Conservation (phyloP, 371 early-diverging fungal species). For the Zopfochytrium polystomum region DNA sequence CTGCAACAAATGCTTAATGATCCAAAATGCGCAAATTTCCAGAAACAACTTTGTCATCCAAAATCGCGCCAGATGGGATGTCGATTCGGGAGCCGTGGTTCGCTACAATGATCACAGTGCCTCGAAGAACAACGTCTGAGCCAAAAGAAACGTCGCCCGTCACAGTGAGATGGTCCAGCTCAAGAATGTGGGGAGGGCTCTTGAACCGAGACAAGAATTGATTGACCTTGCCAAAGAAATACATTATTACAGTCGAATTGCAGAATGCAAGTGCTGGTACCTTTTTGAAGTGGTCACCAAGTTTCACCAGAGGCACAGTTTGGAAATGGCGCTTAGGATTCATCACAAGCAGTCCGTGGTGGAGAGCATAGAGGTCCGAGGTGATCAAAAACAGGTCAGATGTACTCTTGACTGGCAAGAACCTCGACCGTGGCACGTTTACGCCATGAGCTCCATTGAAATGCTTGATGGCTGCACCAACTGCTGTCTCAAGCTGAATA, state of each 20-base stretch:
- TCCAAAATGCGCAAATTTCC: constrained; percentile 87
- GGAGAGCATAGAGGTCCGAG: constrained; percentile 89
- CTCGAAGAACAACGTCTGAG: constrained; percentile 82
- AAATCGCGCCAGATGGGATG: constrained; percentile 96
- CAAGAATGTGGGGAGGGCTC: constrained; percentile 93
- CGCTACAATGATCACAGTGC: constrained; percentile 99
- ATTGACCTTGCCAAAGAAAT: constrained; percentile 90
- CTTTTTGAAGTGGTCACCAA: constrained; percentile 98
- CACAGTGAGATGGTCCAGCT: constrained; percentile 97
- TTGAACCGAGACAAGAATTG: constrained; percentile 81
- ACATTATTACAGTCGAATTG: background rate
- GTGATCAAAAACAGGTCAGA: constrained; percentile 98
- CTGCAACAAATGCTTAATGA: constrained; percentile 42
- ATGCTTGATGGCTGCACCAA: constrained; percentile 99
- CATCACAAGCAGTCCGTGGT: constrained; percentile 89
- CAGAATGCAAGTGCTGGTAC: constrained; percentile 17
- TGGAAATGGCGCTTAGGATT: constrained; percentile 91
- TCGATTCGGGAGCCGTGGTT: constrained; percentile 94
- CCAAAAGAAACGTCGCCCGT: constrained; percentile 98
- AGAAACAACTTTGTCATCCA: constrained; percentile 98
- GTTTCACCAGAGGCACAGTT: constrained; percentile 93
- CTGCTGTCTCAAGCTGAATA: constrained; percentile 99
- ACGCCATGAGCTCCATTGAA: constrained; percentile 95
- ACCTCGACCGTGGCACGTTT: constrained; percentile 97
- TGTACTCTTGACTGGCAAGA: constrained; percentile 98